Evolutionary conservation across 1,139 yeast species (phyloP).

Genomic region (Candida tropicalis): DNA sequence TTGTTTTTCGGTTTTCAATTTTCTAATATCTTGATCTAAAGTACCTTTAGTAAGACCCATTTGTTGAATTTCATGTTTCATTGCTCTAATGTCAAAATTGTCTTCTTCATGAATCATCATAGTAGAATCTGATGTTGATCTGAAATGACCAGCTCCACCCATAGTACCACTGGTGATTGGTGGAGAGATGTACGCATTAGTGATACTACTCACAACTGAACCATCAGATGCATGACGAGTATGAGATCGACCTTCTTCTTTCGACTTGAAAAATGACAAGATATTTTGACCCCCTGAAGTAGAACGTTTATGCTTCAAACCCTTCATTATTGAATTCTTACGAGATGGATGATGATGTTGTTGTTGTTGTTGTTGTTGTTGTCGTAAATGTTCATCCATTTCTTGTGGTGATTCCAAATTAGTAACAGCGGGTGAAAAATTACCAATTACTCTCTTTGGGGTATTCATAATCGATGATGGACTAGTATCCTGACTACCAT

Average conservation of each 20-base stretch:
- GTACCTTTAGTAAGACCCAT: constrained; percentile 32
- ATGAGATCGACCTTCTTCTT: constrained; percentile 28
- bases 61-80: constrained; percentile 46
- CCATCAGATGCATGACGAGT: constrained; percentile 48
- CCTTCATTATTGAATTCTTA: constrained; percentile 27
- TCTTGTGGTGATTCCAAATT: constrained; percentile 29
- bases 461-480: constrained; percentile 8
- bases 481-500: neutral
- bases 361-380: constrained; percentile 11
- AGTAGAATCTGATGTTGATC: constrained; percentile 45
- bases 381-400: constrained; percentile 6
- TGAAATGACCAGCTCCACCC: constrained; percentile 26
- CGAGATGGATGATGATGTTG: constrained; percentile 8
- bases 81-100: constrained; percentile 37
- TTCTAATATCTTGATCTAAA: constrained; percentile 33
- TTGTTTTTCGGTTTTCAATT: constrained; percentile 31
- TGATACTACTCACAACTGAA: constrained; percentile 26
- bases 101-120: constrained; percentile 13
- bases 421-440: constrained; percentile 40
- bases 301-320: constrained; percentile 46
- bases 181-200: constrained; percentile 46
- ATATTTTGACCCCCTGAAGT: constrained; percentile 38
- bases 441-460: constrained; percentile 15
- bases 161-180: constrained; percentile 38
- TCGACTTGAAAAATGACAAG: constrained; percentile 36